These are phyloP conservation scores for Solanum raphanifolium DNA, from an alignment of 257 asterid species.

Conservation along the genomic window DNA sequence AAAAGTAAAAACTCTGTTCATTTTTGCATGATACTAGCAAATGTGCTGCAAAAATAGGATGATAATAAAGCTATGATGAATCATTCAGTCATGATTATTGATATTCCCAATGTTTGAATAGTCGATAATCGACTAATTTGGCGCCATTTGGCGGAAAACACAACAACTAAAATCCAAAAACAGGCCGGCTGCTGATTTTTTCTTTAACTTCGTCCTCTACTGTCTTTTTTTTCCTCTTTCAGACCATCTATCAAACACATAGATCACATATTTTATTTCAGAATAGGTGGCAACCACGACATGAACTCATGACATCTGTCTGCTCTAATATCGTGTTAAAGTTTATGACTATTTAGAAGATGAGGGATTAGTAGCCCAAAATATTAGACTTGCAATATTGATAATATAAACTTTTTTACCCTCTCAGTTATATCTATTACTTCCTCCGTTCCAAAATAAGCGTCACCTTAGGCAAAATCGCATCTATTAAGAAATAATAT, in stretches of 20 bases:
- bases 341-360: background rate
- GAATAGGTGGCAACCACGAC: background rate
- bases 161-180: background rate
- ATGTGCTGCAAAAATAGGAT: background rate
- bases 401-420: background rate
- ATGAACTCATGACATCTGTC: background rate
- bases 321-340: background rate
- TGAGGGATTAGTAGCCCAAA: background rate
- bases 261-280: background rate
- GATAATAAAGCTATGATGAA: background rate
- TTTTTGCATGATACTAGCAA: conserved; percentile 2
- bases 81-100: background rate
- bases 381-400: background rate
- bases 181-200: background rate
- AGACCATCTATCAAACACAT: background rate
- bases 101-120: background rate
- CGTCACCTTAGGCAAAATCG: rapidly evolving
- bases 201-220: background rate
- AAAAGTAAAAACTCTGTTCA: conserved; percentile 19
- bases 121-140: background rate
- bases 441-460: background rate
- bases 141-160: conserved; percentile 2
- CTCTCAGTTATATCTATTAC: background rate
- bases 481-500: too few species aligned
- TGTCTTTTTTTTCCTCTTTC: background rate